A percentile compares a stretch with the other conserved stretches of the same genome.
Evolutionary conservation across 2,329 filamentous ascomycete species (phyloP).

Genomic region (Fusarium verrucosum): DNA sequence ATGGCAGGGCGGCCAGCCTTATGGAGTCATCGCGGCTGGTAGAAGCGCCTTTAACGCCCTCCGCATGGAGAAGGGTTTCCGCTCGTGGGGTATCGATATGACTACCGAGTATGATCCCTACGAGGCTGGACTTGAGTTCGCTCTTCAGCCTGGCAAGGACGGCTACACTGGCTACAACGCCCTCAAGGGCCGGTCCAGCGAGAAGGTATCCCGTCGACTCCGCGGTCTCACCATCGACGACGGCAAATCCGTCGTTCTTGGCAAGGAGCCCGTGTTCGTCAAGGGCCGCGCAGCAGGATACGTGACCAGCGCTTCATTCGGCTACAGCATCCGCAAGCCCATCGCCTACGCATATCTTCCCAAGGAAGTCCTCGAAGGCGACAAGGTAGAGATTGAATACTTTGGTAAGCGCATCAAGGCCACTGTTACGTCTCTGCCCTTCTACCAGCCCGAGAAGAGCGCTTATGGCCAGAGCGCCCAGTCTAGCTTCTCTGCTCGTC

Average conservation of each 20-base stretch:
- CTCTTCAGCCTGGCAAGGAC: slow-evolving; percentile 58
- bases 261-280: slow-evolving; percentile 69
- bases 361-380: slow-evolving; percentile 55
- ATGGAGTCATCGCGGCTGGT: slow-evolving; percentile 67
- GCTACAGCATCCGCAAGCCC: slow-evolving; percentile 66
- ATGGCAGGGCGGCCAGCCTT: slow-evolving; percentile 61
- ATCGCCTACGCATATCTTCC: slow-evolving; percentile 69
- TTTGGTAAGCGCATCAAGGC: slow-evolving; percentile 65
- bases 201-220: slow-evolving; percentile 49
- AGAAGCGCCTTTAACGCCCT: slow-evolving; percentile 66
- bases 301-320: slow-evolving; percentile 69
- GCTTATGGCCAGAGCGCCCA: slow-evolving; percentile 16
- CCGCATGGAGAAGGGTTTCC: slow-evolving; percentile 67
- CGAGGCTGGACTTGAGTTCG: slow-evolving; percentile 64
- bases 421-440: slow-evolving; percentile 61
- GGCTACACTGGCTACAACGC: slow-evolving; percentile 63
- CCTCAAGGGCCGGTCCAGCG: slow-evolving; percentile 53
- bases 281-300: slow-evolving; percentile 61
- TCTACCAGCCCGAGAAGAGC: slow-evolving; percentile 35
- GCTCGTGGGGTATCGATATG: slow-evolving; percentile 66
- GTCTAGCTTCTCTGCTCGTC: slow-evolving; percentile 23
- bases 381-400: slow-evolving; percentile 67
- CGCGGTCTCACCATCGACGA: slow-evolving; percentile 66
- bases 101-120: slow-evolving; percentile 68
- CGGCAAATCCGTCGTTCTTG: slow-evolving; percentile 64